phyloP scores from a whole-genome alignment of 2,329 filamentous ascomycete species.

The Cyanodermella asteris region DNA sequence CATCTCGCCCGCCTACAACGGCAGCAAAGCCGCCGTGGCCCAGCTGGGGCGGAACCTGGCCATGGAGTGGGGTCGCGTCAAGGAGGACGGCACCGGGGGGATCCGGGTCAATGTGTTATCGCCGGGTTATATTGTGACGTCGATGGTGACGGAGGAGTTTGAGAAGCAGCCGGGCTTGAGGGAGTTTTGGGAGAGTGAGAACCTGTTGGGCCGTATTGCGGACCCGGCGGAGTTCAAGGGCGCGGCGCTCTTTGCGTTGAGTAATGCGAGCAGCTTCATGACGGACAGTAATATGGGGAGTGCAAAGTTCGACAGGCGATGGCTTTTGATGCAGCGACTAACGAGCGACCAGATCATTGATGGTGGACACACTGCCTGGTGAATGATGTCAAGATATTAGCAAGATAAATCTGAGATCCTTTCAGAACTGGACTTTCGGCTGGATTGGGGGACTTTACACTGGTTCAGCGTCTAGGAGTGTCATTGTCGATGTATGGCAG shows the following conservation, averaged over 20 bases:
- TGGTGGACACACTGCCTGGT: constrained; percentile 4
- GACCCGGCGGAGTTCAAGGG: constrained; percentile 75
- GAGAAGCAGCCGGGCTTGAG: constrained; percentile 27
- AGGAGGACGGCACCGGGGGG: constrained; percentile 45
- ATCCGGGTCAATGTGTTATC: constrained; percentile 76
- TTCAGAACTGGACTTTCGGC: too few relatives aligned
- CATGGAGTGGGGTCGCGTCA: constrained; percentile 75
- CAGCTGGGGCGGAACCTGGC: constrained; percentile 69
- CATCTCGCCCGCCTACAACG: constrained; percentile 72
- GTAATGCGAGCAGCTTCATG: constrained; percentile 35
- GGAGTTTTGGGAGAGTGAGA: constrained; percentile 42
- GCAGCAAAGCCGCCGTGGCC: constrained; percentile 63
- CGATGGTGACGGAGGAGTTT: constrained; percentile 28
- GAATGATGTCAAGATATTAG: constrained; percentile 3
- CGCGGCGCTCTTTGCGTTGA: constrained; percentile 53
- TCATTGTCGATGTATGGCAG: too few relatives aligned
- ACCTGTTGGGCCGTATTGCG: constrained; percentile 50
- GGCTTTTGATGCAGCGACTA: too few relatives aligned
- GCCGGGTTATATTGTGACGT: constrained; percentile 34
- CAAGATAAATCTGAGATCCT: constrained; percentile 4
- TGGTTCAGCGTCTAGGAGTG: too few relatives aligned
- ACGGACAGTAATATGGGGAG: constrained; percentile 1
- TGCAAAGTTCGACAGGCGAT: too few relatives aligned
- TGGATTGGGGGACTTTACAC: too few relatives aligned
- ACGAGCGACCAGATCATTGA: too few relatives aligned